Base-by-base conservation (phyloP, 225 moss, liverwort and hornwort genomes). In the Marchantia paleacea region DNA sequence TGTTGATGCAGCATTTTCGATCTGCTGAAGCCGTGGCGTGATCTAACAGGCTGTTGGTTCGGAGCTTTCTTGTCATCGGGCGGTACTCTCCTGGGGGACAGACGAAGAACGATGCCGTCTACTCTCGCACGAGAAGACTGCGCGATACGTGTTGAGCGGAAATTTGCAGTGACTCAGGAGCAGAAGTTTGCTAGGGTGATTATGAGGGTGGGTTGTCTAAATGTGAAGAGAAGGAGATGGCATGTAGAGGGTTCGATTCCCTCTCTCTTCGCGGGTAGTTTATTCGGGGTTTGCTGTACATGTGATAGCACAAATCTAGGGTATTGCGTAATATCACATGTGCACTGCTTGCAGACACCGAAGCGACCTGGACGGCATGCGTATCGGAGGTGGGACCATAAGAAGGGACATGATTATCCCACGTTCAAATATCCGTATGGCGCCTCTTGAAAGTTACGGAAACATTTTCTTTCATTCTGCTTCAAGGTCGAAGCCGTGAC, bases 211-310 rank as follows among this genome's bases (percentile, higher is more conserved):
- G 52, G 19, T 52, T 20, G 9, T 52, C n/a, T n/a, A 2, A 39
- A 39, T 52, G 4, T 50, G 50, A 78, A 78, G 78, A 78, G 78
- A 78, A 52, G 25, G 78, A 52, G 78, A 78, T 29, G 78, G 78
- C 31, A 39, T 64, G 47, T 10, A 65, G 64, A 78, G 78, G 63
- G 78, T 64, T 78, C 63, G 24, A 65, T 52, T 65, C 78, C 63
- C 63, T 65, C 49, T 50, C 64, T 75, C 75, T 75, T 60, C 58
- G 28, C 16, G 71, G 68, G 68, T 30, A 31, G 11, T 28, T 30
- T 0, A 16, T 7, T 24, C 3, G 61, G 39, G 39, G 5, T 39
- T 39, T 39, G 39, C 39, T 39, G 39, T 39, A 39, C 39, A 39
- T 5, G 39, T 39, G 39, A 39, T 39, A 2, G 39, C 39, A 39